Evolutionary conservation across 495 filamentous ascomycete genomes (phyloP), one percentile per base, ranked within the genome.

Genomic region (Xylaria venustula): DNA sequence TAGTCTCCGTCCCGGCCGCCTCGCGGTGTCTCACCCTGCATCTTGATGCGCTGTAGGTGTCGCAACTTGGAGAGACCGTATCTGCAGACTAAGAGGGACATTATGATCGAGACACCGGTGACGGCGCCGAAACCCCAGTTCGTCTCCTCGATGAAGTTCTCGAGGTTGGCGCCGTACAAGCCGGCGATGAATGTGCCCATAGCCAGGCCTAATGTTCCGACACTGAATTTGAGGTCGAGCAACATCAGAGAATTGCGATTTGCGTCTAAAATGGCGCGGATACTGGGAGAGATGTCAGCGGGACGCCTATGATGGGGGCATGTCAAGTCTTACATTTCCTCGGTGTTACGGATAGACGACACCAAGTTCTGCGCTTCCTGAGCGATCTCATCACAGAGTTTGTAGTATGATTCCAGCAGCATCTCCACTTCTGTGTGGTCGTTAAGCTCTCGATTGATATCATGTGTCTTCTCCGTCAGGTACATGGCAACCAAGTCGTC

Each of bases 171-270:
- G 65, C 94, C 94, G 79, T 98, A 98, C 12, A 98, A 86, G n/a
- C 91, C 92, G 26, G 94, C 94, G 69, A 96, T 84, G 68, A 98
- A 92, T 50, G 95, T 96, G 30, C 94, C 94, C 65, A 91, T 88
- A 57, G 90, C 93, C 30, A 98, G 85, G 2, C 92, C 92, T 9
- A 98, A 83, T 2, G 94, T 98, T 40, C 91, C 90, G 59, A 98
- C 93, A 68, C 89, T 93, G 77, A 98, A 96, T 71, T 96, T 96
- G 52, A 98, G 85, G 55, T 97, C 95, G 34, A 98, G 86, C 19
- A 98, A 85, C 95, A 98, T 98, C 65, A 98, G 89, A 19, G 91
- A 90, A 81, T 98, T 98, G 62, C 94, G 95, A 71, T 98, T 98
- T 40, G 91, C 92, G 72, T 98, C 94, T 50, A 98, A 88, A 65